Evolutionary conservation across 495 filamentous ascomycete species (phyloP).

Genomic region (Beverwykella pulmonaria): DNA sequence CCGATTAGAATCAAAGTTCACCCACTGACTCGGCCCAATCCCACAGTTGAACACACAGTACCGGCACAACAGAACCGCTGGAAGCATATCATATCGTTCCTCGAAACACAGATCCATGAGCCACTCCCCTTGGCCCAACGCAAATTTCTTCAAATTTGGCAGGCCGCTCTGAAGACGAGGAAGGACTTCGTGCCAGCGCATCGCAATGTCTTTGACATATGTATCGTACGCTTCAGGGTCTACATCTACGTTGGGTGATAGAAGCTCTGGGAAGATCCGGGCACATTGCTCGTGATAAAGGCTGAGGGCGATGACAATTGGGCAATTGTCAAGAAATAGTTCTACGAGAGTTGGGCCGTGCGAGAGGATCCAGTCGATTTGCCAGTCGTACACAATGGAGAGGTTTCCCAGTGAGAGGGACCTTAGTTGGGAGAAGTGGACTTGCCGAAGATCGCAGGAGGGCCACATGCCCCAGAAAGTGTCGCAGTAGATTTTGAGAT

Average conservation of each 20-base stretch:
- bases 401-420: slow-evolving; percentile 2
- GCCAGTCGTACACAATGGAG: slow-evolving; percentile 15
- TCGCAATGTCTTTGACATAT: not conserved
- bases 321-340: slow-evolving; percentile 7
- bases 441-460: not conserved
- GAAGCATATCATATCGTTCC: not conserved
- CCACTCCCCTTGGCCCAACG: not conserved
- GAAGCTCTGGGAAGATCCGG: not conserved
- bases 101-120: not conserved
- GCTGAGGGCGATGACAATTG: not conserved
- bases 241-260: not conserved
- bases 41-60: not conserved
- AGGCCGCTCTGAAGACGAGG: not conserved
- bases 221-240: not conserved
- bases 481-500: slow-evolving; percentile 1
- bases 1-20: not conserved
- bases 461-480: slow-evolving; percentile 8
- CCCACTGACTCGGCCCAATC: not conserved
- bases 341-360: not conserved
- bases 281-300: not conserved
- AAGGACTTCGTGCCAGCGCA: slow-evolving; percentile 1
- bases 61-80: not conserved
- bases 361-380: slow-evolving; percentile 15
- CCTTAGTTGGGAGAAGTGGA: not conserved
- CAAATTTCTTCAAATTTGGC: not conserved